phyloP scores from a whole-genome alignment of 768 basidiomycete species.

The Tricholoma matsutake region DNA sequence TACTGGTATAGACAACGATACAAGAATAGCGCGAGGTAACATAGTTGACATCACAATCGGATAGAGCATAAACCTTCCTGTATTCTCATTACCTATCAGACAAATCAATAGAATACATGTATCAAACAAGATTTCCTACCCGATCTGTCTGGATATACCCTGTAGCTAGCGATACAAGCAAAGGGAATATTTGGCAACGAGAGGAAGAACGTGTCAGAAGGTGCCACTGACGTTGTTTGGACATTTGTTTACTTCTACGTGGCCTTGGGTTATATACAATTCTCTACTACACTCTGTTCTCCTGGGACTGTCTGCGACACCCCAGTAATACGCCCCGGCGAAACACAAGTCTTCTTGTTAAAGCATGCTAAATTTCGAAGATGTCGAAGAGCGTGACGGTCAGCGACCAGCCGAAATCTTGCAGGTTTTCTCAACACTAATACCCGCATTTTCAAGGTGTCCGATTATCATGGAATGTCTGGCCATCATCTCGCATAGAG shows the following conservation, averaged over 20 bases:
- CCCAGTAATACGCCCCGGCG: constrained; percentile 26
- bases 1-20: background rate
- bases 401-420: constrained; percentile 21
- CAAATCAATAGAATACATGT: too few relatives aligned
- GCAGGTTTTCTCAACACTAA: background rate
- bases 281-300: constrained; percentile 17
- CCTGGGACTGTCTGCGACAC: constrained; percentile 40
- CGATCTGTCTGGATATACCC: too few relatives aligned
- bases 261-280: constrained; percentile 18
- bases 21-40: background rate
- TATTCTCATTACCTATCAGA: too few relatives aligned
- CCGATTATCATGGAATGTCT: constrained; percentile 97
- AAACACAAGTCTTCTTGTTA: constrained; percentile 19
- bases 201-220: constrained; percentile 2
- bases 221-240: constrained; percentile 28
- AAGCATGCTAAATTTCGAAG: constrained; percentile 84
- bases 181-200: background rate
- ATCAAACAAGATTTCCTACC: too few relatives aligned
- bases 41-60: too few relatives aligned
- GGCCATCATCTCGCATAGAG: constrained; percentile 97
- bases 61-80: too few relatives aligned
- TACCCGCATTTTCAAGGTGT: constrained; percentile 54
- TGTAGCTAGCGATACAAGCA: too few relatives aligned
- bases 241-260: constrained; percentile 32
- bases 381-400: constrained; percentile 97